Conservation (phyloP, 2,329 filamentous ascomycete genomes). For the Fusarium austroafricanum region DNA sequence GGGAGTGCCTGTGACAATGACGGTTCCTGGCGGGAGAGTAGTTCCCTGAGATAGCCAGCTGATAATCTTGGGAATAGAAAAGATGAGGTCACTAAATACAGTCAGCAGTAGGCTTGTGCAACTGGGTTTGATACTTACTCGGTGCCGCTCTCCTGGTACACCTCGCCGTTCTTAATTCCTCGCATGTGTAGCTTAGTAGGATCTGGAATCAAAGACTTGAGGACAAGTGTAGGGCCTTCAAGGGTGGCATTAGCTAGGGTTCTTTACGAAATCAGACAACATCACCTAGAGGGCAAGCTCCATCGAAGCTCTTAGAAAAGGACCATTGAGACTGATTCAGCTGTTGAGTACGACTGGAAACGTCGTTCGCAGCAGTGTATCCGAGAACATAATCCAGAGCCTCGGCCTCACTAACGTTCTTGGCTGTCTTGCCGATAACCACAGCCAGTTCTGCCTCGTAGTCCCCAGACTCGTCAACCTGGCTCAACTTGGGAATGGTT, state of each 20-base stretch:
- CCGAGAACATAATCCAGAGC: slow-evolving; percentile 71
- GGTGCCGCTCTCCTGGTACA: slow-evolving; percentile 40
- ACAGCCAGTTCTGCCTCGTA: slow-evolving; percentile 70
- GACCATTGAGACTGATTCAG: slow-evolving; percentile 47
- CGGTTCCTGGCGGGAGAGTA: slow-evolving; percentile 69
- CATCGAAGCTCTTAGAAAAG: slow-evolving; percentile 70
- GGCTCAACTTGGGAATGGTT: slow-evolving; percentile 61
- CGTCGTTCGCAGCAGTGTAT: slow-evolving; percentile 72
- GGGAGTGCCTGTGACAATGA: slow-evolving; percentile 76
- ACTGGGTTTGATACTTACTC: slow-evolving; percentile 37
- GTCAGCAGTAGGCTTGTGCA: background rate
- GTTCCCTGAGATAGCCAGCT: slow-evolving; percentile 70
- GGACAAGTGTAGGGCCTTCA: slow-evolving; percentile 74
- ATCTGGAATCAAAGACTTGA: slow-evolving; percentile 64
- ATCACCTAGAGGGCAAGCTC: slow-evolving; percentile 61
- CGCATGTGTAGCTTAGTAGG: slow-evolving; percentile 66
- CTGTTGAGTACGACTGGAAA: slow-evolving; percentile 57
- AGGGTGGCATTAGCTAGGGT: background rate
- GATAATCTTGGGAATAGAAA: slow-evolving; percentile 68
- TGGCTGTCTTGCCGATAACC: slow-evolving; percentile 62
- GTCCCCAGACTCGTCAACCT: slow-evolving; percentile 65
- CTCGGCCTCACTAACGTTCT: slow-evolving; percentile 67
- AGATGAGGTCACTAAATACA: slow-evolving; percentile 67
- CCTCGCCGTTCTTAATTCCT: slow-evolving; percentile 66
- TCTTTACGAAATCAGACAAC: background rate